Percentiles rank a stretch among this genome's conserved stretches.
These are phyloP conservation scores for Cladophialophora yegresii DNA, from an alignment of 2,329 filamentous ascomycete species.

Conservation along the genomic window DNA sequence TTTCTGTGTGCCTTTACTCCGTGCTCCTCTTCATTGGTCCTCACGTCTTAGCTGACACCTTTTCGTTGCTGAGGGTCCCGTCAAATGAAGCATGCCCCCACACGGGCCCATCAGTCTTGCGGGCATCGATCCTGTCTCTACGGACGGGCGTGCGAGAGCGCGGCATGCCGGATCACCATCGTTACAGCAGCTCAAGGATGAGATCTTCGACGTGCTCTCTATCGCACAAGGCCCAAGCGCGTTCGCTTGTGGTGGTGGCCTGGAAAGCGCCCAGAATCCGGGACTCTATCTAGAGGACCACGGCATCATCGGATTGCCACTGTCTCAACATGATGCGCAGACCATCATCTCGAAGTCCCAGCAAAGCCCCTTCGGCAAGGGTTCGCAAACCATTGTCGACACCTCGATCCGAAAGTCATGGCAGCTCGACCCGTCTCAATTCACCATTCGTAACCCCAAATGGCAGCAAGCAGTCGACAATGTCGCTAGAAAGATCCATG, in stretches of 20 bases:
- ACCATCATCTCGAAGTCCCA: slow-evolving; percentile 32
- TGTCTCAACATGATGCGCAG: slow-evolving; percentile 28
- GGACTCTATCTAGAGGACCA: slow-evolving; percentile 27
- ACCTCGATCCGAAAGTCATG: slow-evolving; percentile 48
- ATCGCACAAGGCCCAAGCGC: not conserved
- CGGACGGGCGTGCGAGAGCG: not conserved
- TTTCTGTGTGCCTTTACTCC: too few relatives aligned
- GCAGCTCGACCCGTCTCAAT: slow-evolving; percentile 47
- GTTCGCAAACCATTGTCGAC: slow-evolving; percentile 47
- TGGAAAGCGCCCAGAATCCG: slow-evolving; percentile 21
- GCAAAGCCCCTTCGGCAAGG: slow-evolving; percentile 44
- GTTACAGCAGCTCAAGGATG: slow-evolving; percentile 3
- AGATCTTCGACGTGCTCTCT: not conserved
- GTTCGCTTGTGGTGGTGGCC: slow-evolving; percentile 17
- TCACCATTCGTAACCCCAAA: slow-evolving; percentile 43
- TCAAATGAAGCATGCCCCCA: not conserved
- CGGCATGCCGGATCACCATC: not conserved
- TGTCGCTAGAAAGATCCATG: slow-evolving; percentile 7
- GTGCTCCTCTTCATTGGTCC: not conserved
- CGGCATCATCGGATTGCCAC: slow-evolving; percentile 32
- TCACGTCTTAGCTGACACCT: not conserved
- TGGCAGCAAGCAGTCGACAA: slow-evolving; percentile 39
- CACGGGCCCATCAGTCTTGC: not conserved
- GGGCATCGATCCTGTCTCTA: not conserved
- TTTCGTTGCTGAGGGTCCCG: not conserved